Conservation (phyloP, 1,284 basidiomycete species). For the Sporisorium iseilematis-ciliati region DNA sequence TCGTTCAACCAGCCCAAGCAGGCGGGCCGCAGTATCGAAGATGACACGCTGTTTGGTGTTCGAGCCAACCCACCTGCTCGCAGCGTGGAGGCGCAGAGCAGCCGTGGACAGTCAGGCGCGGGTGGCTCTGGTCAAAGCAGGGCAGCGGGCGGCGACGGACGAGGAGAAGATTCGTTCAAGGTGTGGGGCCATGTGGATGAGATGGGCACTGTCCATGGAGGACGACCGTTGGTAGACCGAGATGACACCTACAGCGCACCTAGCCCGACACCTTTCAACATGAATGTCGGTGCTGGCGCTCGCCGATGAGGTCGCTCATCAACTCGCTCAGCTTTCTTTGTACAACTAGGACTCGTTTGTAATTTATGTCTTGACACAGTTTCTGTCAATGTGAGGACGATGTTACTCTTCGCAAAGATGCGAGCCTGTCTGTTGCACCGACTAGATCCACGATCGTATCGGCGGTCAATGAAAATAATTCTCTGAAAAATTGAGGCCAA, state of each 20-base stretch:
- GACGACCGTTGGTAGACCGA: conserved; percentile 53
- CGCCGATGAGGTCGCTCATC: conserved; percentile 11
- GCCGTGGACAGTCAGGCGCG: conserved; percentile 12
- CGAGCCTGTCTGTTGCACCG: background rate
- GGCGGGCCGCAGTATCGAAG: conserved; percentile 56
- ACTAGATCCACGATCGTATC: background rate
- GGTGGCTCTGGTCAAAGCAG: conserved; percentile 6
- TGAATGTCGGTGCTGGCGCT: conserved; percentile 30
- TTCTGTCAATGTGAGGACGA: background rate
- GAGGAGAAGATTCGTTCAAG: conserved; percentile 42
- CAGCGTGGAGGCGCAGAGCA: conserved; percentile 10
- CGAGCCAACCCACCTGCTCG: conserved; percentile 34
- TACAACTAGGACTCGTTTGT: conserved; percentile 1
- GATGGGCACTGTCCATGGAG: conserved; percentile 60
- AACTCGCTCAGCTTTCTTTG: background rate
- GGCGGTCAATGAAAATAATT: background rate
- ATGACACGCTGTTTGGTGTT: conserved; percentile 67
- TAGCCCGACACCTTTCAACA: conserved; percentile 57
- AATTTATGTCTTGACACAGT: background rate
- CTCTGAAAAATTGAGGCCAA: background rate
- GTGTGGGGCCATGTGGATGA: conserved; percentile 57
- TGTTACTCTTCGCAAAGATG: too few species aligned
- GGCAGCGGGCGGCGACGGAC: conserved; percentile 10
- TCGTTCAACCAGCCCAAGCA: conserved; percentile 50
- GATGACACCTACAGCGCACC: conserved; percentile 63